phyloP scores from a whole-genome alignment of 2,329 filamentous ascomycete species.

The Chaetothyriales sp. region DNA sequence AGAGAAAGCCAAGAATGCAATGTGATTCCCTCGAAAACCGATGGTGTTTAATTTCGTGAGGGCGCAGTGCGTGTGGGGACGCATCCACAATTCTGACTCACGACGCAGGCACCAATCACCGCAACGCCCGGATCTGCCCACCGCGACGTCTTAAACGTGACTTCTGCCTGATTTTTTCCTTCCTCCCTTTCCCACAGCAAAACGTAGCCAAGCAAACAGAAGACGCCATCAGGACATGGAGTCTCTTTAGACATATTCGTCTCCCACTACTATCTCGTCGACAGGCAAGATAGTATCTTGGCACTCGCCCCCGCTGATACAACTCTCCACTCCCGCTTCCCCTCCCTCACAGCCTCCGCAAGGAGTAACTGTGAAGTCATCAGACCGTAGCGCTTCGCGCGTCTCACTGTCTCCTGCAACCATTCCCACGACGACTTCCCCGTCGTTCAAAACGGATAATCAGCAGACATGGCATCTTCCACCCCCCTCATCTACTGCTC shows the following conservation, averaged over 20 bases:
- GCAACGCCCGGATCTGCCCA: not conserved
- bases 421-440: slow-evolving; percentile 22
- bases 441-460: slow-evolving; percentile 26
- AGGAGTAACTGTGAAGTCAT: slow-evolving; percentile 22
- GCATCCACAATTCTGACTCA: not conserved
- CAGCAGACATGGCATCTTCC: slow-evolving; percentile 24
- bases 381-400: slow-evolving; percentile 18
- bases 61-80: not conserved
- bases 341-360: slow-evolving; percentile 20
- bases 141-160: not conserved
- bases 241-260: slow-evolving; percentile 17
- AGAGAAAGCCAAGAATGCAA: no score
- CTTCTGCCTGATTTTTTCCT: not conserved
- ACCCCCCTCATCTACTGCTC: slow-evolving; percentile 22
- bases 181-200: not conserved
- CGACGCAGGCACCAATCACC: not conserved
- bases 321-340: slow-evolving; percentile 17
- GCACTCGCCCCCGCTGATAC: slow-evolving; percentile 5
- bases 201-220: slow-evolving; percentile 4
- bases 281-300: slow-evolving; percentile 21
- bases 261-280: slow-evolving; percentile 16
- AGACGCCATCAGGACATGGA: slow-evolving; percentile 21
- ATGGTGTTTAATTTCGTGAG: not conserved
- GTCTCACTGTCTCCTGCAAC: slow-evolving; percentile 21
- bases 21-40: not conserved